phyloP scores from a whole-genome alignment of 192 early-diverging fungal genomes.

The Diversispora eburnea region DNA sequence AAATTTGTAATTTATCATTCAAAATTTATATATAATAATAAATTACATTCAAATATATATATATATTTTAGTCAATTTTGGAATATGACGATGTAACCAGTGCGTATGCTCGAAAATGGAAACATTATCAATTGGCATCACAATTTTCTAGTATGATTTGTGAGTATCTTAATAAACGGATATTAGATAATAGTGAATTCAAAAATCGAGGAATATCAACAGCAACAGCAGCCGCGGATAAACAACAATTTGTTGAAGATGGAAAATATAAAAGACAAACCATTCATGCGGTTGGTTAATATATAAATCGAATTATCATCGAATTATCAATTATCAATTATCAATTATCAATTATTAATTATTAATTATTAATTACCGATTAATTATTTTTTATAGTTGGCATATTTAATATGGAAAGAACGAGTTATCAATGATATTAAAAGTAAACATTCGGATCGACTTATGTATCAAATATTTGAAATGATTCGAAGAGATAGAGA shows the following conservation, averaged over 20 bases:
- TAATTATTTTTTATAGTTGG: conserved; percentile 44
- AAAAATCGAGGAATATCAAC: conserved; percentile 9
- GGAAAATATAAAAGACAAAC: conserved; percentile 54
- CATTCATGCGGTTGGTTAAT: conserved; percentile 58
- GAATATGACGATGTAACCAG: conserved; percentile 64
- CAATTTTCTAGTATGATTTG: conserved; percentile 57
- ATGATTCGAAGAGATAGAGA: conserved; percentile 65
- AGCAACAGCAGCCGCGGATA: conserved; percentile 33
- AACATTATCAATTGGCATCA: conserved; percentile 60
- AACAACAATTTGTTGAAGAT: conserved; percentile 41
- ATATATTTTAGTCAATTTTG: conserved; percentile 48
- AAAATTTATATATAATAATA: no score
- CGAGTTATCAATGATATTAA: conserved; percentile 61
- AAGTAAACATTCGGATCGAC: conserved; percentile 52
- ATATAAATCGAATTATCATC: conserved; percentile 18
- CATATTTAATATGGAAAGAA: conserved; percentile 70
- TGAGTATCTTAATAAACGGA: conserved; percentile 68
- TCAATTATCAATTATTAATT: not conserved
- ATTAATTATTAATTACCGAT: not conserved
- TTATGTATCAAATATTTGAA: conserved; percentile 69
- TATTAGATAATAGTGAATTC: conserved; percentile 29
- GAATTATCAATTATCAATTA: not conserved
- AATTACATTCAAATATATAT: not conserved
- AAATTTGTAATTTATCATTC: no score
- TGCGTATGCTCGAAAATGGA: conserved; percentile 65